phyloP scores from a whole-genome alignment of 257 asterid genomes.

The Solanum ahanhuiri region DNA sequence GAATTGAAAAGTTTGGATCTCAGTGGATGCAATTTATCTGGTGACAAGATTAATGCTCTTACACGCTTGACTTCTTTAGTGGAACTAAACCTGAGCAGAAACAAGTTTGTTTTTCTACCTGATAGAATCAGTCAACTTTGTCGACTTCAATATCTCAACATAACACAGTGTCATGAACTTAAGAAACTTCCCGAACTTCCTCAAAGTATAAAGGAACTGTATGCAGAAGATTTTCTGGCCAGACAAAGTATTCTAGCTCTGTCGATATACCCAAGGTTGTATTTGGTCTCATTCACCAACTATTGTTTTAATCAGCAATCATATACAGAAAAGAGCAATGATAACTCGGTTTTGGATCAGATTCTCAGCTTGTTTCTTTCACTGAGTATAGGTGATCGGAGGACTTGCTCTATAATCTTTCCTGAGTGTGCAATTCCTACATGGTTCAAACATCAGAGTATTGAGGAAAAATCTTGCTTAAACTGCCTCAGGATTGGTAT shows the following conservation, averaged over 20 bases:
- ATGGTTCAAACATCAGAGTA: not conserved
- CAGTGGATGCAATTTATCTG: not conserved
- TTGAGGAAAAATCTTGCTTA: not conserved
- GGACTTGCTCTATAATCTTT: not conserved
- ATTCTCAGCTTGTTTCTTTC: not conserved
- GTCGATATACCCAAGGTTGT: not conserved
- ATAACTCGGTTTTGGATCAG: not conserved
- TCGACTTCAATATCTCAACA: not conserved
- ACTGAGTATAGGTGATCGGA: fast-evolving
- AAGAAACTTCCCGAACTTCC: not conserved
- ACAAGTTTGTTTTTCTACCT: not conserved
- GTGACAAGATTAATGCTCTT: not conserved
- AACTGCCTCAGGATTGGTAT: not conserved
- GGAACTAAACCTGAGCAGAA: not conserved
- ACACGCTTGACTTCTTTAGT: not conserved
- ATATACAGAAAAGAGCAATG: not conserved
- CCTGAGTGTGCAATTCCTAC: not conserved
- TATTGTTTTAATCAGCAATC: not conserved
- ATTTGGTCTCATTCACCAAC: not conserved
- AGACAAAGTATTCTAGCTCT: not conserved
- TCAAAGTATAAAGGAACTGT: not conserved
- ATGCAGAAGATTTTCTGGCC: not conserved
- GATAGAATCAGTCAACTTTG: not conserved
- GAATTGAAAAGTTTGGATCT: not conserved
- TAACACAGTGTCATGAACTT: not conserved